These are phyloP conservation scores for Fusarium pseudonygamai DNA, from an alignment of 2,329 filamentous ascomycete species.

Conservation along the genomic window DNA sequence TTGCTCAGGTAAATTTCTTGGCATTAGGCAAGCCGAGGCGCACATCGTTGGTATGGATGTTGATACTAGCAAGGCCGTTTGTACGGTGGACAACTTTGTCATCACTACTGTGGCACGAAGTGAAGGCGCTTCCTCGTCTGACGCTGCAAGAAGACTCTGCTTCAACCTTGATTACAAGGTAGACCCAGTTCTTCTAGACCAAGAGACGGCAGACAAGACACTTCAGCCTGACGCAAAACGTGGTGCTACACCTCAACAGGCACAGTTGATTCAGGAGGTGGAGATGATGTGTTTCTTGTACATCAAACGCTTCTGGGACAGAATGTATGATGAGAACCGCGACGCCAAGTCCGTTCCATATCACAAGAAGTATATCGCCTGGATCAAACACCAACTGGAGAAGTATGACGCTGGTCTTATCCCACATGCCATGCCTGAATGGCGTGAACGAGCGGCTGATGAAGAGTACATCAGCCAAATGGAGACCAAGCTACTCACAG, in stretches of 20 bases:
- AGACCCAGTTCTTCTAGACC: neutral
- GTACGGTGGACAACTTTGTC: neutral
- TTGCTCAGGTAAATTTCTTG: neutral
- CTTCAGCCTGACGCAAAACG: neutral
- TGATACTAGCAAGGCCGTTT: neutral
- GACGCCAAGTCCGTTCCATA: neutral
- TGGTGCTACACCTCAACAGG: neutral
- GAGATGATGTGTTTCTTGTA: constrained; percentile 11
- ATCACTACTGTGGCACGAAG: neutral
- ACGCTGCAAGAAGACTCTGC: neutral
- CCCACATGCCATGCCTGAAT: neutral
- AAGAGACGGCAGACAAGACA: neutral
- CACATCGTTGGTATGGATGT: neutral
- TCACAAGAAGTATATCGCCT: constrained; percentile 5
- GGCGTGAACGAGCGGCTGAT: neutral
- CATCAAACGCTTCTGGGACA: constrained; percentile 7
- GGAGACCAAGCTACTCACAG: neutral
- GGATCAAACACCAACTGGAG: constrained; percentile 1
- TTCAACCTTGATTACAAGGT: constrained; percentile 8
- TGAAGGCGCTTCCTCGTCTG: neutral
- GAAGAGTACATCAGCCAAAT: neutral
- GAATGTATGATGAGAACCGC: neutral
- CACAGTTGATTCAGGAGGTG: neutral
- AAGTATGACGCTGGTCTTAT: neutral
- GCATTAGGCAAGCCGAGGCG: neutral